These are phyloP conservation scores for Trichocladium uniseriatum DNA, from an alignment of 495 filamentous ascomycete species.

Conservation along the genomic window DNA sequence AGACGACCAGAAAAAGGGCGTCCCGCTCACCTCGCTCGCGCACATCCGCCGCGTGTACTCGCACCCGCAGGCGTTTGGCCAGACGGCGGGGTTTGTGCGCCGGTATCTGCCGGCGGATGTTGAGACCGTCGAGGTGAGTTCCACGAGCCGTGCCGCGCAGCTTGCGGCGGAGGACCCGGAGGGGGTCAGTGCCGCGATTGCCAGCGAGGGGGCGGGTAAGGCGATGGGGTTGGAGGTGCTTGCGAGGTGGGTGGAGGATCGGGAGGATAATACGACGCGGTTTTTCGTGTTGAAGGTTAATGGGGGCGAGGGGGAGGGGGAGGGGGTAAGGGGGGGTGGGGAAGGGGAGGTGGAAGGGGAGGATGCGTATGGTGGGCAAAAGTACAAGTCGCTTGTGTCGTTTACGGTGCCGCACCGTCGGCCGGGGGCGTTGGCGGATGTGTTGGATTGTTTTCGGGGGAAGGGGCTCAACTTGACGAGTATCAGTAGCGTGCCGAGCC, in stretches of 20 bases:
- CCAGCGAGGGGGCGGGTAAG: slow-evolving; percentile 61
- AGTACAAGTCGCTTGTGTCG: slow-evolving; percentile 62
- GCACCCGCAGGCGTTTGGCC: slow-evolving; percentile 90
- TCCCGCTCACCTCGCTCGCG: slow-evolving; percentile 31
- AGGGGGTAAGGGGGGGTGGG: neutral
- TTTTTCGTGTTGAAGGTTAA: slow-evolving; percentile 65
- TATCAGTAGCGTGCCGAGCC: slow-evolving; percentile 78
- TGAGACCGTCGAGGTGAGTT: slow-evolving; percentile 75
- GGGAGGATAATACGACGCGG: slow-evolving; percentile 72
- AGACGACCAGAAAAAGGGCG: slow-evolving; percentile 15
- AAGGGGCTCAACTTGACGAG: slow-evolving; percentile 74
- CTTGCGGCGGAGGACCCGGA: slow-evolving; percentile 52
- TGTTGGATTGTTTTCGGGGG: slow-evolving; percentile 65
- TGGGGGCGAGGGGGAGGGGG: slow-evolving; percentile 7
- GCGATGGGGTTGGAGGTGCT: slow-evolving; percentile 58
- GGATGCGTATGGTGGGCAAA: slow-evolving; percentile 3
- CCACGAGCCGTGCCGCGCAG: slow-evolving; percentile 74
- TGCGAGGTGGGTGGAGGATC: slow-evolving; percentile 71
- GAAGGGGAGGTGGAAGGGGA: neutral
- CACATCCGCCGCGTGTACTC: slow-evolving; percentile 63
- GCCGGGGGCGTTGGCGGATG: slow-evolving; percentile 73
- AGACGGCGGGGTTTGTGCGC: slow-evolving; percentile 70
- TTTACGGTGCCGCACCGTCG: slow-evolving; percentile 73
- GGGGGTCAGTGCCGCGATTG: slow-evolving; percentile 65
- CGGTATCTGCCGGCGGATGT: slow-evolving; percentile 49